Evolutionary conservation across 768 basidiomycete genomes (phyloP), one percentile per base, ranked within the genome.

Genomic region (Candolleomyces aberdarensis): DNA sequence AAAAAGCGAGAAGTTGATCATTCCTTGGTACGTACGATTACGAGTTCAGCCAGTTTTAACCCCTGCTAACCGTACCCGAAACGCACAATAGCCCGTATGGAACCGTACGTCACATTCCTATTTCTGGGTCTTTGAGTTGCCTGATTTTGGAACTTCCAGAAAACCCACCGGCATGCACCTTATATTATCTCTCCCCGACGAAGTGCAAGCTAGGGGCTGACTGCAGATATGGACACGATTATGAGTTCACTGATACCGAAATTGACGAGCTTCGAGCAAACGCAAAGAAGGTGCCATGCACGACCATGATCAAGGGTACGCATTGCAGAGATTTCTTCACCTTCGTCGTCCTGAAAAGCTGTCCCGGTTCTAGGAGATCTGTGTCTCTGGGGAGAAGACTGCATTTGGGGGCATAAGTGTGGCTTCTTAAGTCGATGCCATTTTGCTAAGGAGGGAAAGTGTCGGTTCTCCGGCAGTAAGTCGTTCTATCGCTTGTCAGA

Each of bases 171-270:
- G 85, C 87, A n/a, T 88, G 87, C 68, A 87, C 85, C 17, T 71
- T 86, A 50, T 86, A 84, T 71, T 88, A 87, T 68, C 75, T 88
- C 36, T 78, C 83, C 31, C 77, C 75, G 49, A 20, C 17, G 7
- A 87, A 87, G 75, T 83, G 84, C 66, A 79, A 81, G 58, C 84
- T 36, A 5, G 36, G 83, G 15, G 66, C 72, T 11, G 78, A 80
- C 29, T 88, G 87, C 69, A 83, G 80, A 72, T 88, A 83, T 61
- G 82, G 70, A 17, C 87, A 88, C 59, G 83, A 88, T 65, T 88
- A 87, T 67, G 61, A 83, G 32, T 70, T 88, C 9, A 77, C 80
- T 22, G 74, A 73, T 3, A 82, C 86, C 46, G 76, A 88, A 59
- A 81, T 80, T 59, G 68, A 74, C 56, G 79, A 83, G 69, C 78